These are phyloP conservation scores for Termitomyces sp. DNA, from an alignment of 768 basidiomycete genomes.

Conservation along the genomic window DNA sequence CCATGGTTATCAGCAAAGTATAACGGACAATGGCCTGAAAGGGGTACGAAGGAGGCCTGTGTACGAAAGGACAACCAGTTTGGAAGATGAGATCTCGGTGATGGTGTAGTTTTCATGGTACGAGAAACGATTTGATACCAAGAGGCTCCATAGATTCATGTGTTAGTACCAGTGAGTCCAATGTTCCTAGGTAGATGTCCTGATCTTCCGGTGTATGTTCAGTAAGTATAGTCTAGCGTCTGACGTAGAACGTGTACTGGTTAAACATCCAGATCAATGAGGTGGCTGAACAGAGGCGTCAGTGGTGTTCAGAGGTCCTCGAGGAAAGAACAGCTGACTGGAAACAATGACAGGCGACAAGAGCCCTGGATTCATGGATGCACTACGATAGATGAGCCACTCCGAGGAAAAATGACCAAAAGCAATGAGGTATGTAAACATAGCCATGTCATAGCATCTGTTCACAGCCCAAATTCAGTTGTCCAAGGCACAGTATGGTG, in stretches of 20 bases:
- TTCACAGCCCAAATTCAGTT: constrained; percentile 13
- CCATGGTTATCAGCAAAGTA: background rate
- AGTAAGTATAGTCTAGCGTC: constrained; percentile 6
- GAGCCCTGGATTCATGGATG: constrained; percentile 56
- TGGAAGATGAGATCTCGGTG: background rate
- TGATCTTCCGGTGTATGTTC: background rate
- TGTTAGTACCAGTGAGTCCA: background rate
- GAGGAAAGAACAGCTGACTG: constrained; percentile 49
- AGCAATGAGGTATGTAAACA: constrained; percentile 87
- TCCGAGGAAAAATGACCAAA: constrained; percentile 90
- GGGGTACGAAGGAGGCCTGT: background rate
- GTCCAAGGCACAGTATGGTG: constrained; percentile 1
- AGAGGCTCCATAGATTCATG: background rate
- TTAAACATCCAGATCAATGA: constrained; percentile 84
- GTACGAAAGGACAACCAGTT: background rate
- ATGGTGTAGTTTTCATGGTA: background rate
- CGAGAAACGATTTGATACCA: background rate
- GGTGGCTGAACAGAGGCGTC: constrained; percentile 41
- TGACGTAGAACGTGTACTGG: constrained; percentile 81
- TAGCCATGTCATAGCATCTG: constrained; percentile 87
- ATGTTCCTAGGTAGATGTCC: background rate
- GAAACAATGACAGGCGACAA: constrained; percentile 82
- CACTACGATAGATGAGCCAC: constrained; percentile 76
- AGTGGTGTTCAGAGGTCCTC: constrained; percentile 3
- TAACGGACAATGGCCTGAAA: background rate